A percentile compares a stretch with the other conserved stretches of the same genome.
These are phyloP conservation scores for Olyra latifolia DNA, from an alignment of 176 grass and related monocot genomes.

Conservation along the genomic window DNA sequence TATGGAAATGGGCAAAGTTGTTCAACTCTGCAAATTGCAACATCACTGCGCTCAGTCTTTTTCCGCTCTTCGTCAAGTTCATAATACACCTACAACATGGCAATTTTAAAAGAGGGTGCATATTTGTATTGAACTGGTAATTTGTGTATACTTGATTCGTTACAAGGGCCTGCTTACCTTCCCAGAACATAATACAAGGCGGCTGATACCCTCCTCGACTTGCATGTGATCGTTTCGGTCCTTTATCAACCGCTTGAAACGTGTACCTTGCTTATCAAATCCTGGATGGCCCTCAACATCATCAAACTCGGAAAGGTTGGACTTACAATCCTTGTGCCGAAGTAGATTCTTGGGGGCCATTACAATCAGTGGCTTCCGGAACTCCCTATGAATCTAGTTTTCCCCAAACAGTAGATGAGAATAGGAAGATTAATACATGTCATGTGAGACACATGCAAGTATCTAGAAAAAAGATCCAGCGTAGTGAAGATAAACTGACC, in stretches of 20 bases:
- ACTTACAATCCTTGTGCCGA: conserved; percentile 95
- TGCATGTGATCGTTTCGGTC: conserved; percentile 76
- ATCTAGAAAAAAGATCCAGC: background rate
- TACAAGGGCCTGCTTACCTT: conserved; percentile 51
- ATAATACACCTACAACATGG: conserved; percentile 73
- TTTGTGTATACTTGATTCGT: background rate
- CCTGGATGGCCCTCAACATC: conserved; percentile 87
- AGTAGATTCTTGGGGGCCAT: conserved; percentile 88
- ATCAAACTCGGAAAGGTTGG: conserved; percentile 93
- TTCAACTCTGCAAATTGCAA: conserved; percentile 93
- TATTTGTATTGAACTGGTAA: conserved; percentile 2
- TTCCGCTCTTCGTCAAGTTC: conserved; percentile 88
- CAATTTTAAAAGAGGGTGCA: conserved; percentile 3
- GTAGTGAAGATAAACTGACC: conserved; percentile 46
- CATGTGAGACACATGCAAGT: background rate
- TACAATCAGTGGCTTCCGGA: conserved; percentile 82
- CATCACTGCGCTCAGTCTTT: conserved; percentile 57
- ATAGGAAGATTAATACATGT: background rate
- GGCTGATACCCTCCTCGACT: conserved; percentile 75
- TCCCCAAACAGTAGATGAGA: conserved; percentile 6
- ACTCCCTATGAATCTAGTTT: conserved; percentile 79
- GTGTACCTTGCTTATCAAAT: conserved; percentile 93
- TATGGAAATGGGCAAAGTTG: conserved; percentile 89
- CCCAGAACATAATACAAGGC: conserved; percentile 90
- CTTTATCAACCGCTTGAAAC: conserved; percentile 95